These are phyloP conservation scores for Macrophomina phaseolina DNA, from an alignment of 2,329 filamentous ascomycete species.

Conservation along the genomic window DNA sequence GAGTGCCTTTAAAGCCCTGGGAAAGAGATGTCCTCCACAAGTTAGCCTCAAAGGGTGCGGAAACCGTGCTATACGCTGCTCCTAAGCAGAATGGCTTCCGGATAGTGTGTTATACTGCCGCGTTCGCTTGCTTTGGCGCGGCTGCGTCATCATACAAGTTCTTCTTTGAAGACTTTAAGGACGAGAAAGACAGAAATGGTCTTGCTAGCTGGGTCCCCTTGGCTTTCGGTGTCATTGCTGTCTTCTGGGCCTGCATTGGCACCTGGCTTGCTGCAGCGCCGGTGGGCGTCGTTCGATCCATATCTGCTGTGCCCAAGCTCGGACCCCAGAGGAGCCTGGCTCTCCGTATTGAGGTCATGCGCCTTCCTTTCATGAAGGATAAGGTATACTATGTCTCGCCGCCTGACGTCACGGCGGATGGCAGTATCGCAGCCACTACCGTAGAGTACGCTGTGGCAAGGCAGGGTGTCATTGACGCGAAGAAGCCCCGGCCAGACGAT, in stretches of 20 bases:
- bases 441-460: slow-evolving; percentile 5
- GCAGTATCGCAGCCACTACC: slow-evolving; percentile 5
- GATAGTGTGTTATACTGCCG: slow-evolving; percentile 9
- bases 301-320: slow-evolving; percentile 15
- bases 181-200: not conserved
- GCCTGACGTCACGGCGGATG: slow-evolving; percentile 4
- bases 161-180: slow-evolving; percentile 2
- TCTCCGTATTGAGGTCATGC: slow-evolving; percentile 19
- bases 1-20: not conserved
- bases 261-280: slow-evolving; percentile 18
- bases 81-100: slow-evolving; percentile 21
- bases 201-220: slow-evolving; percentile 17
- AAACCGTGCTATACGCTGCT: slow-evolving; percentile 10
- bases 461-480: not conserved
- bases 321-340: slow-evolving; percentile 4
- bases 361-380: slow-evolving; percentile 10
- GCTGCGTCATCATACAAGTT: slow-evolving; percentile 15
- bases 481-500: slow-evolving; percentile 7
- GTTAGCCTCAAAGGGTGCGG: not conserved
- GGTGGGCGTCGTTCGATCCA: slow-evolving; percentile 9
- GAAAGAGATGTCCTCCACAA: not conserved
- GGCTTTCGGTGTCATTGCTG: slow-evolving; percentile 17
- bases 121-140: slow-evolving; percentile 13
- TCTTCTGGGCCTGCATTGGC: slow-evolving; percentile 23
- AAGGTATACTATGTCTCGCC: slow-evolving; percentile 7